Evolutionary conservation across 2,329 filamentous ascomycete genomes (phyloP), one percentile per base, ranked within the genome.

Genomic region (Cladophialophora bantiana): DNA sequence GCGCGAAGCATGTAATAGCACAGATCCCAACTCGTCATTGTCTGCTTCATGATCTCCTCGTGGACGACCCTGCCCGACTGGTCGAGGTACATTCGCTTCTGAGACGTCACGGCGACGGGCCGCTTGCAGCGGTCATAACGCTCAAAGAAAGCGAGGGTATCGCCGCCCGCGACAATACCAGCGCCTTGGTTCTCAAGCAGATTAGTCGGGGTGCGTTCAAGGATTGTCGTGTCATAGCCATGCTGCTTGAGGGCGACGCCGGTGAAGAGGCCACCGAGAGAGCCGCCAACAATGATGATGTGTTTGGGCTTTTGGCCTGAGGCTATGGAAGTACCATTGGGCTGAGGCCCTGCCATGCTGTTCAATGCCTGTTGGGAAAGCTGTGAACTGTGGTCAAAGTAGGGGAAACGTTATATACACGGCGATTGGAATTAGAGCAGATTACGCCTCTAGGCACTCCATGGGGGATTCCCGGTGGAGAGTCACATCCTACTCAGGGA

Each of bases 21-120:
- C 48, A 69, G 59, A 56, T 65, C 69, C 72, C 70, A 74, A 45
- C 68, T 73, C 7, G 68, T 71, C 70, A 73, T 74, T 5, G 65
- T 68, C 45, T 65, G 64, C 59, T 68, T 67, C 54, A 69, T 63
- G n/a, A 61, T 56, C 36, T 68, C 62, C 20, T 70, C 61, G 31
- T 68, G 68, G 9, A 70, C 62, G 15, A 70, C 55, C 12, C 65
- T 40, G 15, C 68, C 68, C 12, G 58, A 63, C 40, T 63, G 59
- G 34, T 71, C 61, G 40, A 67, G 60, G 54, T 69, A 68, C 59
- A 69, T 64, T 13, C 70, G 61, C 45, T 68, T 68, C 31, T 63
- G 65, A 34, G 66, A 70, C 31, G 66, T 60, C 18, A 71, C 66
- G 6, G 70, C 66, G 26, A 70, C 68, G 32, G 69, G 69, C 45